Conservation (phyloP, 2,329 filamentous ascomycete species). For the Penicillium brasilianum region DNA sequence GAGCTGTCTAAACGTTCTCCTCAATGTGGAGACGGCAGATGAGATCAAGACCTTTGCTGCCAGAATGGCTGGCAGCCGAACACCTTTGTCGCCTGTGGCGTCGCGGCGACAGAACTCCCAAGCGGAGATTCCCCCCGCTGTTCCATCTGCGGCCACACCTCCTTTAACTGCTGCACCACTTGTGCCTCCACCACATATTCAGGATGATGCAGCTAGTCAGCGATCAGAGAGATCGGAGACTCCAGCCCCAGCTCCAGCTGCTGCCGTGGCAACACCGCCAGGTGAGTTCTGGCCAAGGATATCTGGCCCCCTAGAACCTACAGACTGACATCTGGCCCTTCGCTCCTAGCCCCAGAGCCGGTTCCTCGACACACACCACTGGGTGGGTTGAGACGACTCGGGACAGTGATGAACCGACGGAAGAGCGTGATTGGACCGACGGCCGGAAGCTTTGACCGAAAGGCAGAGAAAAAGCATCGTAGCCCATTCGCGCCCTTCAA, state of each 20-base stretch:
- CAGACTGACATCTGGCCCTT: conserved; percentile 18
- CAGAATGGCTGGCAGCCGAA: conserved; percentile 31
- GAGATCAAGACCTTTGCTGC: conserved; percentile 69
- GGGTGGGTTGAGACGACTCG: conserved; percentile 52
- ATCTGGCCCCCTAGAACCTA: not conserved
- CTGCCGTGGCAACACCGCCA: conserved; percentile 37
- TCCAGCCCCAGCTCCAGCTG: not conserved
- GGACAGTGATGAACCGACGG: conserved; percentile 54
- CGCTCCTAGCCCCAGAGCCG: conserved; percentile 41
- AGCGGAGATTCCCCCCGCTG: conserved; percentile 19
- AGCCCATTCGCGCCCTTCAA: conserved; percentile 51
- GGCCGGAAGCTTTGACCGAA: conserved; percentile 32
- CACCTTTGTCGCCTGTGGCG: conserved; percentile 16
- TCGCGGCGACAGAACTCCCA: conserved; percentile 27
- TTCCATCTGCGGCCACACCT: conserved; percentile 15
- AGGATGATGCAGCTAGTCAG: conserved; percentile 62
- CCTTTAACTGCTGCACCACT: conserved; percentile 29
- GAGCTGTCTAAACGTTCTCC: conserved; percentile 76
- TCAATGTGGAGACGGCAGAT: conserved; percentile 84
- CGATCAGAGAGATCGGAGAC: conserved; percentile 56
- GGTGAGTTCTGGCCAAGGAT: conserved; percentile 35
- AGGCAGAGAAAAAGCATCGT: conserved; percentile 49
- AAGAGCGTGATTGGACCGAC: conserved; percentile 50
- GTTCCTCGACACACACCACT: conserved; percentile 49
- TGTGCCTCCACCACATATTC: conserved; percentile 40